These are phyloP conservation scores for Gautieria morchelliformis DNA, from an alignment of 768 basidiomycete species.

Conservation along the genomic window DNA sequence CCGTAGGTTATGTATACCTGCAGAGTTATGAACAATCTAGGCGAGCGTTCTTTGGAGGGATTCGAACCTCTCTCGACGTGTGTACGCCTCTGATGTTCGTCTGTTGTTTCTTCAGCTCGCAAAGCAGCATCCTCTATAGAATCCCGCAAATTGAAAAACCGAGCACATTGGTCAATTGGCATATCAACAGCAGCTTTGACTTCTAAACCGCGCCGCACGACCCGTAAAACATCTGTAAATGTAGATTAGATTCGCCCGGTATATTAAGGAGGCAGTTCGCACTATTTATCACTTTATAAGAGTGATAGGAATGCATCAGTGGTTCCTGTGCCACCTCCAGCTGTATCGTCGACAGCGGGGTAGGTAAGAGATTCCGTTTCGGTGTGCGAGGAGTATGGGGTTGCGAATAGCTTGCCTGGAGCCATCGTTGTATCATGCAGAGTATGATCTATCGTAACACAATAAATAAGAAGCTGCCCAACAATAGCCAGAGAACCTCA, in stretches of 20 bases:
- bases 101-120: slow-evolving; percentile 67
- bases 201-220: slow-evolving; percentile 75
- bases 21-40: neutral
- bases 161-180: slow-evolving; percentile 77
- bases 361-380: slow-evolving; percentile 14
- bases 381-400: neutral
- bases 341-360: slow-evolving; percentile 25
- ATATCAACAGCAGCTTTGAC: slow-evolving; percentile 84
- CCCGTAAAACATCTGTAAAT: slow-evolving; percentile 62
- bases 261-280: slow-evolving; percentile 17
- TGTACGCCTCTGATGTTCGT: slow-evolving; percentile 56
- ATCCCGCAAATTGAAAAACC: slow-evolving; percentile 78
- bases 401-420: neutral
- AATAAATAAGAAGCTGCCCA: slow-evolving; percentile 61
- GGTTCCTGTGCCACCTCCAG: slow-evolving; percentile 16
- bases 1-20: slow-evolving; percentile 71
- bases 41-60: neutral
- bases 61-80: slow-evolving; percentile 62
- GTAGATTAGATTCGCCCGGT: neutral
- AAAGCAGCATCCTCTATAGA: slow-evolving; percentile 76
- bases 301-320: slow-evolving; percentile 36
- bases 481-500: slow-evolving; percentile 42
- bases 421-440: slow-evolving; percentile 7
- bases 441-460: slow-evolving; percentile 47
- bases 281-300: slow-evolving; percentile 90